Base-by-base conservation (phyloP, 352 stramenopile species). In the Blastocystis sp. region DNA sequence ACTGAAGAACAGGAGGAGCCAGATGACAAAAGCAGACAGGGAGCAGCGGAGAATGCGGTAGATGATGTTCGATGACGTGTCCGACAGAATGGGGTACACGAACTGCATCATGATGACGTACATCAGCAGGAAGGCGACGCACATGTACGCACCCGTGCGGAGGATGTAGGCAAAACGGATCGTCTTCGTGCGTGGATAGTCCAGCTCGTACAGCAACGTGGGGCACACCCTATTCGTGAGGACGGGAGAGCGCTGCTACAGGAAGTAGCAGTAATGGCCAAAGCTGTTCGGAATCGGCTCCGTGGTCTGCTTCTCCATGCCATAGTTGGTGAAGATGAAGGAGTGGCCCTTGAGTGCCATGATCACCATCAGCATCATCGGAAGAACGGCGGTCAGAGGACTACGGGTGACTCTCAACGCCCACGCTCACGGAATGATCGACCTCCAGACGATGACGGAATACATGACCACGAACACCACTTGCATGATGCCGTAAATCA, bases 1-100 rank as follows among this genome's bases (percentile, higher is more conserved):
- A 61, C 94, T 94, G 91, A 98, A 98, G 93, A 98, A 98, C 21
- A 94, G 94, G 35, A 98, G 93, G 59, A 99, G 92, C 93, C 97
- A 98, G 89, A 96, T 94, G 29, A 96, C 96, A 19, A 97, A 69
- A 39, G 92, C 93, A 10, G 93, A 93, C 13, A 90, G 59, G 3
- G 62, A 89, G 63, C 67, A 90, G 35, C 51, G 70, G 31, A 90
- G 50, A 66, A 90, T 85, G 0, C 74, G 45, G 50, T 88, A 82
- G 31, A 88, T 62, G 37, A 91, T 92, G 24, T 92, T 77, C 79
- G 81, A 62, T 59, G 91, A 91, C 29, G 91, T 90, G 33, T 90
- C 92, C 0, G 31, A 91, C 55, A 94, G 91, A 62, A 94, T 85
- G 37, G 93, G 92, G 65, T 91, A 82, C 31, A 94, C 70, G 33